phyloP scores from a whole-genome alignment of 176 grass and related monocot genomes.

The Phoenix roebelenii region DNA sequence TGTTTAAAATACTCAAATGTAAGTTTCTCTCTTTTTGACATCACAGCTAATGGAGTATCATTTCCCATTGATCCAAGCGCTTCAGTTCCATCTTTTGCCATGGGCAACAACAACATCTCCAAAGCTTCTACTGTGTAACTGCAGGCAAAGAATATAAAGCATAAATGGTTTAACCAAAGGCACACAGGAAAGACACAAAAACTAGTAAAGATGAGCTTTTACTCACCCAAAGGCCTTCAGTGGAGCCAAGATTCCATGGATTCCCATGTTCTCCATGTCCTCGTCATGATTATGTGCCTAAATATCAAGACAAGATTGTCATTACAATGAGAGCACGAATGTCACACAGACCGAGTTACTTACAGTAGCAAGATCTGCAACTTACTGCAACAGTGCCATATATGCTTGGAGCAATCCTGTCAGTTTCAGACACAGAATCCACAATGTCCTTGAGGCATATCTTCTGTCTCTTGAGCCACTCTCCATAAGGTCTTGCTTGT shows the following conservation, averaged over 20 bases:
- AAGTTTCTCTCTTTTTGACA: slow-evolving; percentile 94
- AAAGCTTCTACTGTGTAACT: slow-evolving; percentile 89
- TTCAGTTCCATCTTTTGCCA: slow-evolving; percentile 76
- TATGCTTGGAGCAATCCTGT: slow-evolving; percentile 50
- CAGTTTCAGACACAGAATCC: slow-evolving; percentile 59
- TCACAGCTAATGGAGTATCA: slow-evolving; percentile 86
- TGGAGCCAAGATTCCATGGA: slow-evolving; percentile 64
- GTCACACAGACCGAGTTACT: neutral
- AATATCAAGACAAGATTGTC: neutral
- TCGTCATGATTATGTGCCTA: slow-evolving; percentile 28
- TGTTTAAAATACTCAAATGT: slow-evolving; percentile 98
- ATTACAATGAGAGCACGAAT: too few species aligned
- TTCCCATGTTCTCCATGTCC: slow-evolving; percentile 34
- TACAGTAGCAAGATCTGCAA: slow-evolving; percentile 13
- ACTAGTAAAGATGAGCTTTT: slow-evolving; percentile 6
- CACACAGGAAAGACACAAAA: neutral
- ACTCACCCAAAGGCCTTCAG: slow-evolving; percentile 95
- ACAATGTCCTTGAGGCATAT: slow-evolving; percentile 60
- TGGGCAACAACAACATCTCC: slow-evolving; percentile 89
- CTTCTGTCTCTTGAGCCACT: slow-evolving; percentile 85
- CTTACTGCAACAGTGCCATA: slow-evolving; percentile 53
- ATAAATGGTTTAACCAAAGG: slow-evolving; percentile 11
- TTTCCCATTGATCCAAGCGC: slow-evolving; percentile 97
- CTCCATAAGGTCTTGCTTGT: slow-evolving; percentile 68
- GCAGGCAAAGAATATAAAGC: slow-evolving; percentile 20